These are phyloP conservation scores for Candida labiduridarum DNA, from an alignment of 1,139 yeast species.

Conservation along the genomic window DNA sequence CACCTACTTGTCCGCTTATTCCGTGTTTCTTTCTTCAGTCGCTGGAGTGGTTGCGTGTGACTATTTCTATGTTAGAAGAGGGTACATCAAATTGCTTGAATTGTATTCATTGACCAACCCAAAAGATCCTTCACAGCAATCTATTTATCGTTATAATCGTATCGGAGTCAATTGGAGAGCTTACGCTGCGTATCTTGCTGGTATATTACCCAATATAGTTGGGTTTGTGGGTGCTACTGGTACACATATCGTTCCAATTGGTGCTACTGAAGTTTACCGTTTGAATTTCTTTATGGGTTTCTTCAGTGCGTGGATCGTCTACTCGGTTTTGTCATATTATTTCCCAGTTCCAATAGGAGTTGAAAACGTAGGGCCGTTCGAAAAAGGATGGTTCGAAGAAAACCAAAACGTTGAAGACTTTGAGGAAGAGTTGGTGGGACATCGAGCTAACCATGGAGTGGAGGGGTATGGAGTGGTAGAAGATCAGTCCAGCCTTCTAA, in stretches of 20 bases:
- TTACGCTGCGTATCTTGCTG: conserved; percentile 67
- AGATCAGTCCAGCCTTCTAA: neutral
- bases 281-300: conserved; percentile 79
- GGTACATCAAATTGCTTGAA: conserved; percentile 64
- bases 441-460: conserved; percentile 28
- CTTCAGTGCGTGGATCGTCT: conserved; percentile 53
- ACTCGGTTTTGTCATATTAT: conserved; percentile 49
- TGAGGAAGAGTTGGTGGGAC: conserved; percentile 47
- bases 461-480: conserved; percentile 9
- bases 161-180: conserved; percentile 84
- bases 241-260: conserved; percentile 65
- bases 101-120: conserved; percentile 52
- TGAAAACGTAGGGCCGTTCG: conserved; percentile 53
- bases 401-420: conserved; percentile 64
- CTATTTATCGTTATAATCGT: conserved; percentile 60
- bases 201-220: conserved; percentile 79
- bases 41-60: conserved; percentile 84
- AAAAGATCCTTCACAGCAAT: conserved; percentile 27
- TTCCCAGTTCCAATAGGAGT: conserved; percentile 61
- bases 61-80: conserved; percentile 76
- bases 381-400: conserved; percentile 67
- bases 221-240: conserved; percentile 88
- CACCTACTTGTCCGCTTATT: conserved; percentile 80
- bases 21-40: conserved; percentile 83
- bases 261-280: conserved; percentile 73